A percentile compares a stretch with the other conserved stretches of the same genome.
These are phyloP conservation scores for Coemansia sp. DNA, from an alignment of 371 early-diverging fungal species.

Conservation along the genomic window DNA sequence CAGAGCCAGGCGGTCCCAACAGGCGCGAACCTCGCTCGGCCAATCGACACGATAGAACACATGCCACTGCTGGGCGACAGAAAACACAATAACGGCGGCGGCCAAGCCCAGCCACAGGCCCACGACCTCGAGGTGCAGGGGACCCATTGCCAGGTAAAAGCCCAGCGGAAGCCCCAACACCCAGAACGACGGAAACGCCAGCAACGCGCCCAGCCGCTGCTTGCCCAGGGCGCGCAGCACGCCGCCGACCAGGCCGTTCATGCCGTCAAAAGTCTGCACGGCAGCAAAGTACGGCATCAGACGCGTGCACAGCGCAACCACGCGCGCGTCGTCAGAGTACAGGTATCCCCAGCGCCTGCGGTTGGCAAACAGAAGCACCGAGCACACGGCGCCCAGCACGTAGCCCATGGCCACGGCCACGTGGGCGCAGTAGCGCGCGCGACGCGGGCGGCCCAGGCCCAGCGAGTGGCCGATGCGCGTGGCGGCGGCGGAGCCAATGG, in stretches of 20 bases:
- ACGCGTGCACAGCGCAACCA: slow-evolving; percentile 21
- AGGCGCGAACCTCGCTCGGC: slow-evolving; percentile 36
- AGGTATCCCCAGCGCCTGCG: slow-evolving; percentile 38
- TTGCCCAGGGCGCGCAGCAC: slow-evolving; percentile 72
- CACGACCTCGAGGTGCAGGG: slow-evolving; percentile 54
- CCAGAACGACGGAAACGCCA: slow-evolving; percentile 68
- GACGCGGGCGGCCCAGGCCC: slow-evolving; percentile 53
- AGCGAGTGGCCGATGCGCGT: slow-evolving; percentile 81
- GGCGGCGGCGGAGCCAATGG: slow-evolving; percentile 64
- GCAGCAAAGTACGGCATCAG: slow-evolving; percentile 41
- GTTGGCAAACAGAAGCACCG: slow-evolving; percentile 45
- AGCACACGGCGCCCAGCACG: slow-evolving; percentile 20
- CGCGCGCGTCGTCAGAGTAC: slow-evolving; percentile 34
- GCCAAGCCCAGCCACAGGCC: slow-evolving; percentile 69
- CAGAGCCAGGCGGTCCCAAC: slow-evolving; percentile 19
- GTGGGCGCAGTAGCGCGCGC: slow-evolving; percentile 54
- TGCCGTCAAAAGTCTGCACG: slow-evolving; percentile 59
- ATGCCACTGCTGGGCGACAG: slow-evolving; percentile 31
- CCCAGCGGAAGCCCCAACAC: slow-evolving; percentile 67
- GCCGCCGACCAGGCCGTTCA: slow-evolving; percentile 68
- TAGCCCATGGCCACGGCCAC: slow-evolving; percentile 44
- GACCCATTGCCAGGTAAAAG: slow-evolving; percentile 58
- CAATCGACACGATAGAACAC: slow-evolving; percentile 35
- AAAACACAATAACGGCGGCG: slow-evolving; percentile 26
- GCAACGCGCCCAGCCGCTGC: slow-evolving; percentile 66